These are phyloP conservation scores for Marchantia paleacea DNA, from an alignment of 225 moss, liverwort and hornwort genomes.

Conservation along the genomic window DNA sequence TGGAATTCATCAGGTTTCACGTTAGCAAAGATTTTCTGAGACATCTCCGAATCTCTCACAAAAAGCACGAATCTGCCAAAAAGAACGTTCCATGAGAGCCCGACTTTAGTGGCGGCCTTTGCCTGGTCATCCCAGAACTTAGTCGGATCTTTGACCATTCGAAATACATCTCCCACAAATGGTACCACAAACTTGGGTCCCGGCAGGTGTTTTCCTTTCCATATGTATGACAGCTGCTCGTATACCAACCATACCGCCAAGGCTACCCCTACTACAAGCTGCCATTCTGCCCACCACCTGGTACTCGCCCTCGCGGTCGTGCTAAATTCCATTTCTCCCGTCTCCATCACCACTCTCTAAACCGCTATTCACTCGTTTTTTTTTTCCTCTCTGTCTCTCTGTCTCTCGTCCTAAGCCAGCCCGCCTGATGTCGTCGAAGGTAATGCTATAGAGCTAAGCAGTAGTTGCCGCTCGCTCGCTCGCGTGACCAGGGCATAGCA, in stretches of 20 bases:
- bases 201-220: conserved; percentile 67
- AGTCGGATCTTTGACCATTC: conserved; percentile 63
- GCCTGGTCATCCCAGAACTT: conserved; percentile 86
- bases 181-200: conserved; percentile 72
- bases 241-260: conserved; percentile 48
- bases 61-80: conserved; percentile 76
- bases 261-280: conserved; percentile 43
- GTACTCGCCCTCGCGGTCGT: background rate
- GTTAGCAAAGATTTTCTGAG: conserved; percentile 74
- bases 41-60: conserved; percentile 80
- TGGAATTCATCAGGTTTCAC: conserved; percentile 71
- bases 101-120: conserved; percentile 58
- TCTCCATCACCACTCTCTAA: background rate
- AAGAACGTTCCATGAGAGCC: conserved; percentile 71
- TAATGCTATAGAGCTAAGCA: background rate
- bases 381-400: background rate
- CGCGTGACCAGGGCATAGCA: too few species aligned
- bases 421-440: background rate
- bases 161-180: conserved; percentile 65
- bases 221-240: conserved; percentile 65
- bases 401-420: background rate
- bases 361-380: too few species aligned
- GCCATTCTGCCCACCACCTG: conserved; percentile 47
- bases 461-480: background rate
- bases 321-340: conserved; percentile 24